These are phyloP conservation scores for Paragyromitra xinjiangensis DNA, from an alignment of 495 filamentous ascomycete genomes.

Conservation along the genomic window DNA sequence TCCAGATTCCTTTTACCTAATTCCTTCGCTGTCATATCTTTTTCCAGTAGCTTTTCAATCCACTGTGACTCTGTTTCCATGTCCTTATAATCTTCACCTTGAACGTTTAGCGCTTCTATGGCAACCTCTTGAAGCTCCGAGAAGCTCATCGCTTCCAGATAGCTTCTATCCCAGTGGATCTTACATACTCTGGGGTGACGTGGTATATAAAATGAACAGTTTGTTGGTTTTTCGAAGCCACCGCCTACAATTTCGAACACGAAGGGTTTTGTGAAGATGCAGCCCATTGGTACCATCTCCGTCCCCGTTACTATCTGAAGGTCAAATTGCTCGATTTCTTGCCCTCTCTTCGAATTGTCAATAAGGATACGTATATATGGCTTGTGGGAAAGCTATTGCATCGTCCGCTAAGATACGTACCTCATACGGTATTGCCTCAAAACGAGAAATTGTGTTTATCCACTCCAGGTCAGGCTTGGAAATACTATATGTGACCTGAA, in stretches of 20 bases:
- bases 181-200: slow-evolving; percentile 72
- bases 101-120: slow-evolving; percentile 61
- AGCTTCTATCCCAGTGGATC: slow-evolving; percentile 68
- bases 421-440: slow-evolving; percentile 35
- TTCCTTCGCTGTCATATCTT: slow-evolving; percentile 8
- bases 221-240: slow-evolving; percentile 70
- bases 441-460: slow-evolving; percentile 62
- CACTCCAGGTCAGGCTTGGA: slow-evolving; percentile 62
- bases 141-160: slow-evolving; percentile 66
- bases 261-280: slow-evolving; percentile 69
- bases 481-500: slow-evolving; percentile 66
- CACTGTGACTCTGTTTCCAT: slow-evolving; percentile 44
- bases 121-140: slow-evolving; percentile 68
- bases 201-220: slow-evolving; percentile 67
- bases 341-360: slow-evolving; percentile 13
- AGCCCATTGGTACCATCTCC: slow-evolving; percentile 51
- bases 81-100: slow-evolving; percentile 55
- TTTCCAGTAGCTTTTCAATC: slow-evolving; percentile 31
- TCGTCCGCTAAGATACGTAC: slow-evolving; percentile 6
- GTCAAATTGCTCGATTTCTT: slow-evolving; percentile 29
- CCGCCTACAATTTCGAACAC: slow-evolving; percentile 71
- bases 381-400: not conserved
- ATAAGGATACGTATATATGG: not conserved
- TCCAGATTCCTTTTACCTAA: slow-evolving; percentile 20
- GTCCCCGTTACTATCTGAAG: slow-evolving; percentile 60